Conservation (phyloP, 1,284 basidiomycete genomes). For the Cryptococcus hybrid region DNA sequence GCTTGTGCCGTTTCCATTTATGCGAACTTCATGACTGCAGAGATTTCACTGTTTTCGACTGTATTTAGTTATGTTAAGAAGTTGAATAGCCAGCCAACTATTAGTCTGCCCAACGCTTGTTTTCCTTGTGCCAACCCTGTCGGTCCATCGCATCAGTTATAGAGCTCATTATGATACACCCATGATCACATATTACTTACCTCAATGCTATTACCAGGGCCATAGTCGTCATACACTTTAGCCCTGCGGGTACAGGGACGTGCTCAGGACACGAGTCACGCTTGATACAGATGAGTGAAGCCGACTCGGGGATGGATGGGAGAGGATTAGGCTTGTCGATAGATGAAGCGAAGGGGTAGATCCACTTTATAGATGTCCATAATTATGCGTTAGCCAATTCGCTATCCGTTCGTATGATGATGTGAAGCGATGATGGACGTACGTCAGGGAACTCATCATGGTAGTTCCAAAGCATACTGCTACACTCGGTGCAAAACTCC, state of each 20-base stretch:
- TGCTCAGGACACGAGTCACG: slow-evolving; percentile 37
- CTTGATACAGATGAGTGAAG: slow-evolving; percentile 31
- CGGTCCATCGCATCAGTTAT: neutral
- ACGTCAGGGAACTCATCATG: slow-evolving; percentile 45
- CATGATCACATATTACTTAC: slow-evolving; percentile 6
- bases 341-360: slow-evolving; percentile 47
- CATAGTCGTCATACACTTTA: slow-evolving; percentile 34
- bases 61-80: too few species aligned
- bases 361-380: slow-evolving; percentile 32
- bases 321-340: slow-evolving; percentile 45
- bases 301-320: slow-evolving; percentile 31
- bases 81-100: too few species aligned
- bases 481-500: slow-evolving; percentile 46
- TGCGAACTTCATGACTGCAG: too few species aligned
- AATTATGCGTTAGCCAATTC: neutral
- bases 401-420: neutral
- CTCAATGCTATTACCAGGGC: slow-evolving; percentile 40
- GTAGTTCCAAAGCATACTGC: slow-evolving; percentile 48
- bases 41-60: too few species aligned
- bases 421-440: slow-evolving; percentile 6
- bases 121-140: slow-evolving; percentile 40
- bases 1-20: too few species aligned
- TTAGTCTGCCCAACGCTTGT: slow-evolving; percentile 36
- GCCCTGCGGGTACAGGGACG: slow-evolving; percentile 41
- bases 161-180: too few species aligned